phyloP scores from a whole-genome alignment of 768 basidiomycete genomes.

The Auricularia sp. region DNA sequence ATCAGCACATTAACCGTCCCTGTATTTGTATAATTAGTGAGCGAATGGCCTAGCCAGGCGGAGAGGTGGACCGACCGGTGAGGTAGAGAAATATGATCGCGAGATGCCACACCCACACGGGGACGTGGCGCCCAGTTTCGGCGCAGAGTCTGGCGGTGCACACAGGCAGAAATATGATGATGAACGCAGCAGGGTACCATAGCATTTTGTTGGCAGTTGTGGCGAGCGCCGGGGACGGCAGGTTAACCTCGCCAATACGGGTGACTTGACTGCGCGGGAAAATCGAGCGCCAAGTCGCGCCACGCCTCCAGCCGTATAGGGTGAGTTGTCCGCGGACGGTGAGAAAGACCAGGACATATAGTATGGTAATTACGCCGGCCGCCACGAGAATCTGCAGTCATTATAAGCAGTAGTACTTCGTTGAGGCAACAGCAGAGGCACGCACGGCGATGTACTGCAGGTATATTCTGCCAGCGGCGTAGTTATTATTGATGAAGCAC shows the following conservation, averaged over 20 bases:
- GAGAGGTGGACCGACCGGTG: background rate
- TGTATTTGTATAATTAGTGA: background rate
- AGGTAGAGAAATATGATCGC: background rate
- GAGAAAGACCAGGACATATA: background rate
- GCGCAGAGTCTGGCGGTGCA: background rate
- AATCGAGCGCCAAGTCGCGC: background rate
- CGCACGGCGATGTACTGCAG: background rate
- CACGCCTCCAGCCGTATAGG: background rate
- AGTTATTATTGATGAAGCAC: background rate
- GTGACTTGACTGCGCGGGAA: background rate
- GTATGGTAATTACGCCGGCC: background rate
- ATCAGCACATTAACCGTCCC: background rate
- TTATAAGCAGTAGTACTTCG: background rate
- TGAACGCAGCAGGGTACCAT: background rate
- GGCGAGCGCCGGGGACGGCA: background rate
- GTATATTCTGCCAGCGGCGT: background rate
- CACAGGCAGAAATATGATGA: background rate
- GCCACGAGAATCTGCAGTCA: background rate
- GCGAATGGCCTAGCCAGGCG: background rate
- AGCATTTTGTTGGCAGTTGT: background rate
- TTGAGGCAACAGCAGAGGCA: background rate
- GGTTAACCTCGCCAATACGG: background rate
- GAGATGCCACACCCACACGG: background rate
- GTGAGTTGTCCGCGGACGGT: background rate
- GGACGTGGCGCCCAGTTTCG: background rate